Evolutionary conservation across 768 basidiomycete species (phyloP).

Genomic region (Leccinum subtestaceum): DNA sequence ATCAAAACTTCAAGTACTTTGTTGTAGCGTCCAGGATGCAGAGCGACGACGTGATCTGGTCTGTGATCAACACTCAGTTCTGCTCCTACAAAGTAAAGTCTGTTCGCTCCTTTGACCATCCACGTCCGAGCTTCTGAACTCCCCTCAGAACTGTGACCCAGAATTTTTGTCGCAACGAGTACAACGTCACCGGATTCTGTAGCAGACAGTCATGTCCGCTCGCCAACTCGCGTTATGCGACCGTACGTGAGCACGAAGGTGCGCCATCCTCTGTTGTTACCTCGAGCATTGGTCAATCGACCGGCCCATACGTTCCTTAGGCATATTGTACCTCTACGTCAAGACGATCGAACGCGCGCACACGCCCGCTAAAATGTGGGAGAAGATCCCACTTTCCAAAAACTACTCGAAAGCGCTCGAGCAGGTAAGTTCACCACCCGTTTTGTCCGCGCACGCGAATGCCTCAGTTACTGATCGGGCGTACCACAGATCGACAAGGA

Average conservation of each 20-base stretch:
- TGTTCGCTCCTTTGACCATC: constrained; percentile 30
- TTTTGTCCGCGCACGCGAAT: neutral
- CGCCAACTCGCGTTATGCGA: constrained; percentile 97
- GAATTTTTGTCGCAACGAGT: constrained; percentile 98
- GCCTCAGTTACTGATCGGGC: neutral
- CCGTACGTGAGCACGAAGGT: constrained; percentile 97
- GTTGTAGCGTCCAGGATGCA: constrained; percentile 51
- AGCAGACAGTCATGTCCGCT: constrained; percentile 93
- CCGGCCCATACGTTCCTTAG: constrained; percentile 36
- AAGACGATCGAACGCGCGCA: constrained; percentile 99
- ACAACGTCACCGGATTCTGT: constrained; percentile 96
- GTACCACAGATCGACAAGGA: constrained; percentile 82
- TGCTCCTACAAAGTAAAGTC: constrained; percentile 99
- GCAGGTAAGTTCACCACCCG: constrained; percentile 56
- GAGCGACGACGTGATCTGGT: constrained; percentile 99
- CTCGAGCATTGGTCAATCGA: neutral
- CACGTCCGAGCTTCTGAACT: constrained; percentile 10
- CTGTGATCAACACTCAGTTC: constrained; percentile 89
- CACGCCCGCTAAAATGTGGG: constrained; percentile 97
- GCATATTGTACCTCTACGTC: constrained; percentile 86
- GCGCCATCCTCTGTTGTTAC: constrained; percentile 7
- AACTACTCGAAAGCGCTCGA: constrained; percentile 95
- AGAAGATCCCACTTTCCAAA: constrained; percentile 86
- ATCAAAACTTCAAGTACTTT: neutral
- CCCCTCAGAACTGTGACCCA: constrained; percentile 79